Conservation (phyloP, 2,329 filamentous ascomycete species). For the Curvularia verruculosa region DNA sequence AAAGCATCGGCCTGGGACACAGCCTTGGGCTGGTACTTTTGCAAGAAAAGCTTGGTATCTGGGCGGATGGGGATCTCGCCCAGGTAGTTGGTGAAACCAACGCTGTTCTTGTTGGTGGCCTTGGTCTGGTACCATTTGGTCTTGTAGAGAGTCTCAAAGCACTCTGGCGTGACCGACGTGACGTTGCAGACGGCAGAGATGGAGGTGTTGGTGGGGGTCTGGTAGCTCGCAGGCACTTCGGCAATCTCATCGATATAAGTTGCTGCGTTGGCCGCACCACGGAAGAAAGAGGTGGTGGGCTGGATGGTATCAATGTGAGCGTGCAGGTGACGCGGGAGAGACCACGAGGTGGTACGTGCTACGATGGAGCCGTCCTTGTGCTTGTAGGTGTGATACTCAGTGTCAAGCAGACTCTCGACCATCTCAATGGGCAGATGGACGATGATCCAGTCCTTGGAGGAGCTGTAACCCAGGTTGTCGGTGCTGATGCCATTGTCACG, state of each 20-base stretch:
- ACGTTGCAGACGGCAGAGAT: conserved; percentile 57
- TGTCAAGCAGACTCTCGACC: conserved; percentile 60
- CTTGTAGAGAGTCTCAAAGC: conserved; percentile 61
- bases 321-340: conserved; percentile 63
- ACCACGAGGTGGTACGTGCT: conserved; percentile 63
- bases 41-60: conserved; percentile 64
- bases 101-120: conserved; percentile 51
- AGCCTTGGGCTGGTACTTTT: conserved; percentile 59
- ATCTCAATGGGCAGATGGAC: conserved; percentile 59
- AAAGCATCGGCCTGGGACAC: conserved; percentile 60
- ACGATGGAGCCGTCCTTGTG: conserved; percentile 61
- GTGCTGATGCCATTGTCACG: conserved; percentile 60
- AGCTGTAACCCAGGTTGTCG: conserved; percentile 53
- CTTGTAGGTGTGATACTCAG: conserved; percentile 58
- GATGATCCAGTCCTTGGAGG: conserved; percentile 64
- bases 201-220: conserved; percentile 37
- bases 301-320: conserved; percentile 65
- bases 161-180: conserved; percentile 59
- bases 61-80: conserved; percentile 58
- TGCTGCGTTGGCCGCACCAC: conserved; percentile 27
- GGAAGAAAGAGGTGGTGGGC: conserved; percentile 65
- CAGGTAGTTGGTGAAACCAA: conserved; percentile 59
- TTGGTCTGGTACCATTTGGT: conserved; percentile 60
- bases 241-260: conserved; percentile 34
- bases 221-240: conserved; percentile 35